phyloP scores from a whole-genome alignment of 345 rosid species.

The Salix suchowensis region DNA sequence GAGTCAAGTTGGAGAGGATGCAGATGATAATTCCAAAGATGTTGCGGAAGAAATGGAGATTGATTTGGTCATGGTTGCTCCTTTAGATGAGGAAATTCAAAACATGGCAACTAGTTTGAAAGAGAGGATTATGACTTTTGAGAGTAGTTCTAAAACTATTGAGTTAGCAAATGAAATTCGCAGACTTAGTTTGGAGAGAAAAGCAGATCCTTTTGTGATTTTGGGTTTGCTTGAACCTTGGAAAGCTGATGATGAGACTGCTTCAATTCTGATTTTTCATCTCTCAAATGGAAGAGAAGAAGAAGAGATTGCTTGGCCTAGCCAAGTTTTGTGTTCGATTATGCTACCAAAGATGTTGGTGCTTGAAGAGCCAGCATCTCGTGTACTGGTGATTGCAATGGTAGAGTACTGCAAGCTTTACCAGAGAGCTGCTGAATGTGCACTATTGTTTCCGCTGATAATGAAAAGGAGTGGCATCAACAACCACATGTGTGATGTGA shows the following conservation, averaged over 20 bases:
- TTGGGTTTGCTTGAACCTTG: conserved; percentile 67
- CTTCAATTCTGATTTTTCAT: conserved; percentile 51
- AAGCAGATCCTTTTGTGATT: conserved; percentile 34
- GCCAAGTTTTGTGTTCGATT: conserved; percentile 56
- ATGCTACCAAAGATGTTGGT: conserved; percentile 64
- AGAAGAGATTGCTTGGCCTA: conserved; percentile 58
- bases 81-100: conserved; percentile 33
- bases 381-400: conserved; percentile 47
- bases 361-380: conserved; percentile 55
- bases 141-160: conserved; percentile 39
- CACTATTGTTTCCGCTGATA: conserved; percentile 47
- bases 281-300: conserved; percentile 30
- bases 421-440: conserved; percentile 61
- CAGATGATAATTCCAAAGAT: conserved; percentile 23
- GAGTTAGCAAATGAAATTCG: conserved; percentile 47
- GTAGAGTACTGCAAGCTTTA: conserved; percentile 64
- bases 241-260: conserved; percentile 62
- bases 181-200: conserved; percentile 40
- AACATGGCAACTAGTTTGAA: conserved; percentile 37
- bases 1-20: conserved; percentile 33
- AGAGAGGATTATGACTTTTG: conserved; percentile 35
- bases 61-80: conserved; percentile 20
- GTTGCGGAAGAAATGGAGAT: conserved; percentile 28
- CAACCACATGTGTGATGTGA: conserved; percentile 47
- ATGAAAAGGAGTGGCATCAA: conserved; percentile 58